Conservation (phyloP, 164 flowering plant species). For the Chimonanthus praecox region DNA sequence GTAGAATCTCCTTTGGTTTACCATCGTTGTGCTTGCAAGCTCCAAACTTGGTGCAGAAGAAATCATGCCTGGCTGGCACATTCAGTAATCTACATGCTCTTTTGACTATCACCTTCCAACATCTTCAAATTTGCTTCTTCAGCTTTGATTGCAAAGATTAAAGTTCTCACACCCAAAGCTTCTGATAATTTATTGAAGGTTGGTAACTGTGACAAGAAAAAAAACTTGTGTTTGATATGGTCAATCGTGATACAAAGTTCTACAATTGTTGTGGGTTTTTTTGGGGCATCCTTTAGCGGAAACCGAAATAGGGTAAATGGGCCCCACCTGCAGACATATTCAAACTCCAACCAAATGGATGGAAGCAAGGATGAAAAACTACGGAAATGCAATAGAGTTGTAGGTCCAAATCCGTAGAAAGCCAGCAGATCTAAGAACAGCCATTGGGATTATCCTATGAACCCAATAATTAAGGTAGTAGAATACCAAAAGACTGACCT, state of each 20-base stretch:
- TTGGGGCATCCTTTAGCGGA: not conserved
- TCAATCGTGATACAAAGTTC: not conserved
- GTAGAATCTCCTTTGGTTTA: not conserved
- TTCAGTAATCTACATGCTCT: conserved; percentile 9
- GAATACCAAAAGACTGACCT: not conserved
- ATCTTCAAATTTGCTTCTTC: conserved; percentile 52
- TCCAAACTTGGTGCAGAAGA: conserved; percentile 4
- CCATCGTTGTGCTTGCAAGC: not conserved
- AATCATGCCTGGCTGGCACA: not conserved
- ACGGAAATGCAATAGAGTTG: no score
- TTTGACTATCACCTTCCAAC: conserved; percentile 20
- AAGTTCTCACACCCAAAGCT: conserved; percentile 47
- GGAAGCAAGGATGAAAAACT: no score
- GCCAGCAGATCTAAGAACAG: no score
- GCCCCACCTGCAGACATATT: no score
- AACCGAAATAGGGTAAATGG: not conserved
- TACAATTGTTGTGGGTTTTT: not conserved
- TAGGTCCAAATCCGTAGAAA: no score
- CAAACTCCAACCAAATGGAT: no score
- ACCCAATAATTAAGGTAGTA: not conserved
- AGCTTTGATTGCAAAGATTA: conserved; percentile 41
- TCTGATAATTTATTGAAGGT: conserved; percentile 31
- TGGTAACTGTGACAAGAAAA: conserved; percentile 35
- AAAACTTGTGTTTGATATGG: not conserved
- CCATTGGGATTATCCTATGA: no score